Conservation (phyloP, 1,139 yeast species). For the Geotrichum cucujoidarum region DNA sequence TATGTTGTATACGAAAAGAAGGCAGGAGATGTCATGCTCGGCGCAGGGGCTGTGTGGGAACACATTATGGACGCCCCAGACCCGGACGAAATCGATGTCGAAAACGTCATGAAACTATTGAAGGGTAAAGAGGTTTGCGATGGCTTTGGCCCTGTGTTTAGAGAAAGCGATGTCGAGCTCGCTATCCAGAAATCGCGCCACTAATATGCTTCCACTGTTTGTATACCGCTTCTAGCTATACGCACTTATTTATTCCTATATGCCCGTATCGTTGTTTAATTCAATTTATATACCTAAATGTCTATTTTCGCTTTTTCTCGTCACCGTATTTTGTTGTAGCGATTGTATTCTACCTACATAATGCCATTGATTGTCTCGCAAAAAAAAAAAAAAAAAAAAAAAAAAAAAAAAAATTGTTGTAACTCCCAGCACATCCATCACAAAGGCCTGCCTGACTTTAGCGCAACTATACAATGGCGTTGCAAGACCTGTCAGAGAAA, state of each 20-base stretch:
- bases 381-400: not conserved
- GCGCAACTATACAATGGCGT: too few species aligned
- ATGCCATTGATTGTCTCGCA: not conserved
- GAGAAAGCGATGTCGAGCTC: constrained; percentile 25
- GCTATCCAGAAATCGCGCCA: constrained; percentile 25
- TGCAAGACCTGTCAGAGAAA: not conserved
- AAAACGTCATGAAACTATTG: constrained; percentile 51
- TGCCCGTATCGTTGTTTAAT: not conserved
- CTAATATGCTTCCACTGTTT: too few species aligned
- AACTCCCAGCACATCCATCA: not conserved
- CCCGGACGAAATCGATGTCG: constrained; percentile 48
- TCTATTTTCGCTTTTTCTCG: not conserved
- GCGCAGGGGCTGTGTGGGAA: constrained; percentile 82
- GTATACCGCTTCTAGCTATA: too few species aligned
- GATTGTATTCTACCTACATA: not conserved
- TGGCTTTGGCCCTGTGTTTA: constrained; percentile 78
- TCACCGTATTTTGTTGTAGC: not conserved
- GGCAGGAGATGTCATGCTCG: constrained; percentile 44
- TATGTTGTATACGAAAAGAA: constrained; percentile 32
- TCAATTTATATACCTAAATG: not conserved
- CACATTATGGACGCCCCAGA: constrained; percentile 45
- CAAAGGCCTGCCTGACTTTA: too few species aligned
- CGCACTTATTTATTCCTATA: not conserved
- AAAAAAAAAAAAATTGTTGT: not conserved
- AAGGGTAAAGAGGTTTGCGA: constrained; percentile 72